Base-by-base conservation (phyloP, 805 yeast species). In the Candida michaelii region DNA sequence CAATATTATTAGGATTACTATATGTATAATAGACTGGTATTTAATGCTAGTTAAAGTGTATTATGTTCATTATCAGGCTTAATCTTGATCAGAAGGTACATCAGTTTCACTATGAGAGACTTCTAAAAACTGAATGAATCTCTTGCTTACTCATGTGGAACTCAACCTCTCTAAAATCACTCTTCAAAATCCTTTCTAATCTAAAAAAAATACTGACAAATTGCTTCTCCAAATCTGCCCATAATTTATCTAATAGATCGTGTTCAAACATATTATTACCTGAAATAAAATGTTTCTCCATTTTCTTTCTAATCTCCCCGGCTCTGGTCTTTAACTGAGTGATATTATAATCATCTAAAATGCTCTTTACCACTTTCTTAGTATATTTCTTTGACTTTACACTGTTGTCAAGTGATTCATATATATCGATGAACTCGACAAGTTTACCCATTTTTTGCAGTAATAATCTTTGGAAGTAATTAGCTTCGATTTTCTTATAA, bases 141-240 rank as follows among this genome's bases (percentile, higher is more conserved):
- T 81, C 89, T 40, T 73, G 74, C 47, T 74, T 74, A 14, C 77
- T 66, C 45, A 83, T 74, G 37, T 66, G 69, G 27, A 69, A 60
- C 27, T 71, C 77, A n/a, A 74, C 63, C 27, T 80, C 83, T 50
- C 83, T 85, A 46, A 73, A 73, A 44, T 71, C 77, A 9, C 51
- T 41, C 37, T 73, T 79, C 25, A 84, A 71, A 14, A 85, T 69
- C 1, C 69, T 65, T 48, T 72, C 73, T 44, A 89, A 63, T 36
- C 79, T 73, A 47, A 74, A 62, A 50, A 83, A 79, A 18, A 79
- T 66, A 5, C 74, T 69, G 15, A 77, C 74, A 50, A 81, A 82
- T 48, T 80, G 79, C 15, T 79, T 80, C 50, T 83, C 88, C 44
- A 86, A 63, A 14, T 85, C 80, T 12, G 73, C 68, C 93, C 96